Base-by-base conservation (phyloP, 2,329 filamentous ascomycete species). In the Stemphylium vesicarium region DNA sequence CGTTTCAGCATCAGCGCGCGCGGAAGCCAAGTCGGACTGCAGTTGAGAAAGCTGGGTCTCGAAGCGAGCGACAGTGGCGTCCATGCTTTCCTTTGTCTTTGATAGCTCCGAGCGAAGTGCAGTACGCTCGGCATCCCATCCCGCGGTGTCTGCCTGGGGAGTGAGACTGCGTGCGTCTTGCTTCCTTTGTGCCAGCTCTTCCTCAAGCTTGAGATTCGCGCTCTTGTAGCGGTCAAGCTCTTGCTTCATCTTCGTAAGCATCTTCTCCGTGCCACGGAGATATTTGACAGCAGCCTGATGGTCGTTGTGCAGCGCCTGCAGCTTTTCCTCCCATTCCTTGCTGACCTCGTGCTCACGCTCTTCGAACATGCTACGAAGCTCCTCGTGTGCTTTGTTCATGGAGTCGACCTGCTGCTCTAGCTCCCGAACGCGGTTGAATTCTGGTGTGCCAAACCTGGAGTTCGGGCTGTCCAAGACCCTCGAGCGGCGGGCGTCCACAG, bases 261-360 rank as follows among this genome's bases (percentile, higher is more conserved):
- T 97, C 84, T 97, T 98, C 78, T 99, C 95, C 1, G 95, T 98
- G 54, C 95, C 95, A 77, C 96, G 96, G 64, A 99, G 91, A 71
- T 99, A 99, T 76, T 97, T 95, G 44, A 98, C 93, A 13, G 95
- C 94, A 37, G 95, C 96, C 76, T 97, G 92, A 74, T 99, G 97
- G 75, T 99, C 95, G 72, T 93, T 96, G 77, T 98, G 93, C 29
- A 99, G 86, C 72, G 96, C 93, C 55, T 91, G 86, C 47, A 99
- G 83, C 76, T 97, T 97, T 74, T 97, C 93, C 59, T 93, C 90
- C 78, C 96, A 98, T 41, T 90, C 85, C 50, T 87, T 84, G 73
- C 96, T 94, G n/a, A 92, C 89, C 69, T 96, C 91, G 65, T 95
- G 89, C 56, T 91, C 88, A 50, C 94, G 90, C 32, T 85, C 81